Percentiles rank a stretch among this genome's conserved stretches.
phyloP scores from a whole-genome alignment of 257 asterid species.

The Craterostigma plantagineum region DNA sequence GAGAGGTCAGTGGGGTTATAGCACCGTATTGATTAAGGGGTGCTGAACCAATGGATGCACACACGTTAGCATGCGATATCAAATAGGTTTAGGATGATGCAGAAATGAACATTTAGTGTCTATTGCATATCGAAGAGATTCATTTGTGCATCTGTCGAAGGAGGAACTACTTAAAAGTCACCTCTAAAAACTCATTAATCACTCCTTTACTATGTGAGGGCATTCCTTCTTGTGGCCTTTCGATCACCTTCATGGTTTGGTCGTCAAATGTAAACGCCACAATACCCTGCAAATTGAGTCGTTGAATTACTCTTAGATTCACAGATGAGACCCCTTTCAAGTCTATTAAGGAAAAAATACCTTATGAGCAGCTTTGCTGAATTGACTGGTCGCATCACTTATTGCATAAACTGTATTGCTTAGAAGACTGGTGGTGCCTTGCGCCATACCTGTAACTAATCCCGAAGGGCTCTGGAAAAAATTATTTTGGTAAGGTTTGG shows the following conservation, averaged over 20 bases:
- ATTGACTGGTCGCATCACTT: constrained; percentile 95
- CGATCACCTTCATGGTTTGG: constrained; percentile 39
- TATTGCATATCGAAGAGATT: too few relatives aligned
- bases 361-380: constrained; percentile 96
- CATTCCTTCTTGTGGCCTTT: constrained; percentile 57
- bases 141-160: too few relatives aligned
- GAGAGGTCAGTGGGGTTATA: too few relatives aligned
- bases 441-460: constrained; percentile 84
- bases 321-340: constrained; percentile 8
- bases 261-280: constrained; percentile 88
- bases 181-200: constrained; percentile 89
- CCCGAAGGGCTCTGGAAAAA: constrained; percentile 79
- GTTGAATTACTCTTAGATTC: constrained; percentile 4
- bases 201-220: constrained; percentile 82
- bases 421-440: constrained; percentile 88
- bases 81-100: too few relatives aligned
- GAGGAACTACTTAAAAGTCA: constrained; percentile 9
- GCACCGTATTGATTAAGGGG: too few relatives aligned
- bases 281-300: constrained; percentile 58
- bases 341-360: constrained; percentile 20
- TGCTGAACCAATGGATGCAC: too few relatives aligned
- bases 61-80: too few relatives aligned
- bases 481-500: neutral
- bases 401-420: constrained; percentile 88
- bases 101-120: too few relatives aligned